Base-by-base conservation (phyloP, 768 basidiomycete species). In the Amanita pseudoporphyria region DNA sequence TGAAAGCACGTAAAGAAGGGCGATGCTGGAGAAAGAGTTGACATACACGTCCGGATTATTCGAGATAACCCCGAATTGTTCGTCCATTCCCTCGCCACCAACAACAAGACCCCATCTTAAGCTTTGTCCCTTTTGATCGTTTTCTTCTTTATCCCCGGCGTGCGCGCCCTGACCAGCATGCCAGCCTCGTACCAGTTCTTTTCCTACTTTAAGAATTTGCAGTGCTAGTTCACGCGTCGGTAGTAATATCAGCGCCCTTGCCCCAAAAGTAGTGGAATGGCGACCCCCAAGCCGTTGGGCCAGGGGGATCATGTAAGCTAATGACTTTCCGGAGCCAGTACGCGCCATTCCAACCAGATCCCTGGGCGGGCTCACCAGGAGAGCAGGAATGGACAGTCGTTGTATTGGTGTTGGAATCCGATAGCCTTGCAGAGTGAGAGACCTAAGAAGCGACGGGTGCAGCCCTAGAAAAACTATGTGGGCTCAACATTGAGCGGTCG, bases 331-430 rank as follows among this genome's bases (percentile, higher is more conserved):
- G 1, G 93, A 96, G 36, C 96, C 96, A 3, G 96, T 99, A 32
- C 96, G 79, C 32, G 96, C 95, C 96, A 98, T 99, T 36, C 91
- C 95, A 12, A 98, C 91, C 12, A 99, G 80, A 67, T 96, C 94
- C 46, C 87, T 74, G 7, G 93, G 91, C 35, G 94, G 92, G 36
- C 77, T 80, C 10, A 84, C 66, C 33, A 98, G 78, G 36, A 96
- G 77, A 16, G 82, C 72, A 5, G 96, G 96, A 39, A 99, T 88
- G 2, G 92, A 71, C 19, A 87, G 75, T 5, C 95, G 81, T 64
- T 99, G 96, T 44, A 99, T 98, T 0, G 96, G 96, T 0, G 96
- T 99, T 12, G 96, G 96, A 38, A 83, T 86, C 31, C 89, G 84
- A 66, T 90, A 97, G 14, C 95, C 95, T 60, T 95, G 85, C n/a